Percentiles rank a stretch among this genome's conserved stretches.
These are phyloP conservation scores for Rhamnella rubrinervis DNA, from an alignment of 331 rosid genomes.

Conservation along the genomic window DNA sequence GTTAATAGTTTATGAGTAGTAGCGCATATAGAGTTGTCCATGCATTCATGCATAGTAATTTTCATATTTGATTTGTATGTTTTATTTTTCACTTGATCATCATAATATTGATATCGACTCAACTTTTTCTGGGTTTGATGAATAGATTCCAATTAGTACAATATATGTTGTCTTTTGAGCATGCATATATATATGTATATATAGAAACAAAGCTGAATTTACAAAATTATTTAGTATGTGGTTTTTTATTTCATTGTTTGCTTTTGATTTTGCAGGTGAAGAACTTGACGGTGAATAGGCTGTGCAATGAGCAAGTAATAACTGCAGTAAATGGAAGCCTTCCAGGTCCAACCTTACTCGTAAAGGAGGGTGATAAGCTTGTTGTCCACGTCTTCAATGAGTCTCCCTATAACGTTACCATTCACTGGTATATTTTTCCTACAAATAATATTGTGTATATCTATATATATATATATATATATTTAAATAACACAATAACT, in stretches of 20 bases:
- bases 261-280: conserved; percentile 24
- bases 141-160: no score
- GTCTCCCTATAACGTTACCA: conserved; percentile 39
- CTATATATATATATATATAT: background rate
- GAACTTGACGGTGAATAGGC: conserved; percentile 24
- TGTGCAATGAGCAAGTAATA: conserved; percentile 34
- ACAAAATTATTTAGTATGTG: background rate
- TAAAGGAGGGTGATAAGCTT: conserved; percentile 38
- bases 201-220: background rate
- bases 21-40: no score
- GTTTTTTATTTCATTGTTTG: background rate
- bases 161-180: no score
- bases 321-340: conserved; percentile 40
- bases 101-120: no score
- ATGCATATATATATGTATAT: no score
- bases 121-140: no score
- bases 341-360: conserved; percentile 45
- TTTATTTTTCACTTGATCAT: no score
- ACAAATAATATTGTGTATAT: no score
- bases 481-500: background rate
- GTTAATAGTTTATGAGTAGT: no score
- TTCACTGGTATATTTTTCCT: conserved; percentile 39
- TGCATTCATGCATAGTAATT: no score
- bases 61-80: no score
- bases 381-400: conserved; percentile 37